phyloP scores from a whole-genome alignment of 2,329 filamentous ascomycete genomes.

The Neofusicoccum laricinum region DNA sequence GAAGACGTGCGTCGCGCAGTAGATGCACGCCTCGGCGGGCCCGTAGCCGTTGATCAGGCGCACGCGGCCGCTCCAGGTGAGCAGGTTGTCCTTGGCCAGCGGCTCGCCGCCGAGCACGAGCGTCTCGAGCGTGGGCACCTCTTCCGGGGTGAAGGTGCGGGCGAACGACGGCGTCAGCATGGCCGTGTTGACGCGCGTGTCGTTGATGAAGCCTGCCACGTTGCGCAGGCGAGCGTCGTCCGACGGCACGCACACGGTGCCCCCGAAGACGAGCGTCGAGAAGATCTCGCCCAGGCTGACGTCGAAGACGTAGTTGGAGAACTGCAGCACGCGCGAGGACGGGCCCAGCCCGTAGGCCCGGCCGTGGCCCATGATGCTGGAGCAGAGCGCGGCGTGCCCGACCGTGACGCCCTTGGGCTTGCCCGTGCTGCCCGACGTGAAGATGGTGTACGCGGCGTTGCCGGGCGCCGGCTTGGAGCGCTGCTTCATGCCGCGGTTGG shows the following conservation, averaged over 20 bases:
- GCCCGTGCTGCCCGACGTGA: constrained; percentile 27
- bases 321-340: constrained; percentile 38
- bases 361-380: constrained; percentile 3
- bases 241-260: constrained; percentile 35
- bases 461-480: not conserved
- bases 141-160: constrained; percentile 35
- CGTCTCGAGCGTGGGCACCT: constrained; percentile 40
- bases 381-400: constrained; percentile 27
- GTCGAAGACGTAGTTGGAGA: constrained; percentile 38
- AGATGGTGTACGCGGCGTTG: constrained; percentile 22
- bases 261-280: constrained; percentile 32
- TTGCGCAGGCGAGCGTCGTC: constrained; percentile 45
- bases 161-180: constrained; percentile 38
- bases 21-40: not conserved
- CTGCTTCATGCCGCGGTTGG: not conserved
- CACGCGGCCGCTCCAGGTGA: not conserved
- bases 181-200: constrained; percentile 27
- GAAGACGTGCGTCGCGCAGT: not conserved
- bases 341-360: constrained; percentile 18
- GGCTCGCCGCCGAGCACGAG: constrained; percentile 33
- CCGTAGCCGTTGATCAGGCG: constrained; percentile 1
- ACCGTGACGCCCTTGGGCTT: constrained; percentile 29
- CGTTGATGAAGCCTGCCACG: constrained; percentile 23
- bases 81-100: constrained; percentile 18
- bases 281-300: constrained; percentile 37